Evolutionary conservation across 108 stramenopile genomes (phyloP), one percentile per base, ranked within the genome.

Genomic region (Cyclostephanos tholiformis): DNA sequence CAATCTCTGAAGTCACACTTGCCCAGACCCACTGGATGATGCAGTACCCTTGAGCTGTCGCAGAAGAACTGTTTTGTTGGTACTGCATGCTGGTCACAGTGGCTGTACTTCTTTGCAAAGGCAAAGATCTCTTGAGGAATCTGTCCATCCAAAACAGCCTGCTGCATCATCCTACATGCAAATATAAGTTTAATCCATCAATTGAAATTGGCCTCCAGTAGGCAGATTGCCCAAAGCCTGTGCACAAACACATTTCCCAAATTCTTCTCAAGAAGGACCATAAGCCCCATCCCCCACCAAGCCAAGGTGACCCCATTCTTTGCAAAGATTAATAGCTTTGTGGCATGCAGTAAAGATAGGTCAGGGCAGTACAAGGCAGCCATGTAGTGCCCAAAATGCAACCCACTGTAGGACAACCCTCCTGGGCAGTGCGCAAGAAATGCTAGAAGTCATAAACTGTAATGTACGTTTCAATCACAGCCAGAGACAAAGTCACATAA

Each of bases 101-200:
- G 72, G 2, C 19, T 25, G 16, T 38, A 39, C 2, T 50, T 63
- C 5, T 30, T 63, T 0, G 64, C 72, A 65, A n/a, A n/a, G n/a
- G n/a, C n/a, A n/a, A 65, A 73, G 20, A 51, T 39, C 19, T 73
- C 72, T 2, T 39, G 22, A 0, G 72, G 72, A 2, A 73, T 36
- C 0, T 13, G 16, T 0, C 63, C 63, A 22, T 49, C 26, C n/a
- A 0, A 2, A 20, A 65, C 17, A 2, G 53, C 72, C 4, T 25
- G 36, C 2, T 46, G 35, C 63, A 73, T 73, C 72, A 73, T 73
- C 6, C 63, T 23, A 17, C 41, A 49, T 26, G 64, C 72, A 55
- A 73, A 73, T 2, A 73, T 35, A 0, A 73, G 63, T 22, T 73
- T 73, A 29, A 65, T 73, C 32, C 53, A 53, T 19, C 63, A 61